Evolutionary conservation across 179 eudicot genomes (phyloP), one percentile per base, ranked within the genome.

Genomic region (Actinidia chinensis): DNA sequence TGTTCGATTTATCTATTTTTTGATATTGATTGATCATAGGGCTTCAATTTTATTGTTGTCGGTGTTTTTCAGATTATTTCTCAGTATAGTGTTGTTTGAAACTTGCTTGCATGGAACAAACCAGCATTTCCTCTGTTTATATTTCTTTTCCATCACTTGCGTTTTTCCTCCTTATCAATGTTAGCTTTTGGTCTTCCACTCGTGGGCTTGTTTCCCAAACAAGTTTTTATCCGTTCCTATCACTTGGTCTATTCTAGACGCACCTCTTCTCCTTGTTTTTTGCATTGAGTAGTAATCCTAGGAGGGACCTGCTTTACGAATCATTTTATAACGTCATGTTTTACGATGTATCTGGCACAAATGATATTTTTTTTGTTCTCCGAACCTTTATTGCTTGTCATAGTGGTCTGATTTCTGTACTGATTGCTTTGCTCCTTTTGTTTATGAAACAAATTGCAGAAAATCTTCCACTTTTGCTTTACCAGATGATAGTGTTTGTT

Each of bases 401-500:
- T 18, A n/a, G 50, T 20, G 1, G 1, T 50, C 52, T 55, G 22
- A 68, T 50, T 54, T 18, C 18, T 68, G 23, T 67, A 46, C n/a
- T 52, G 14, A 43, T 47, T 52, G 22, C 6, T 22, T n/a, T 28
- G 48, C 59, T 76, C 48, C 43, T n/a, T n/a, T n/a, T 59, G 4
- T 77, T 68, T 73, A 33, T 58, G 71, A 46, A 69, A 80, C 73
- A 46, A 51, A 70, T 78, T 83, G 87, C 89, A 94, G 98, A 90
- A 76, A 89, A 91, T 70, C 87, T 91, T 72, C 98, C 98, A 48
- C 71, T 55, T 90, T 92, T 88, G 97, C 98, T 79, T 84, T 94
- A 65, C 93, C 88, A 58, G 97, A 94, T 67, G 97, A 94, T 76
- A 86, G 93, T 65, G 84, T 94, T 94, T 64, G 98, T 94, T 84